Evolutionary conservation across 2,329 filamentous ascomycete genomes (phyloP), one percentile per base, ranked within the genome.

Genomic region (Pseudogymnoascus verrucosus): DNA sequence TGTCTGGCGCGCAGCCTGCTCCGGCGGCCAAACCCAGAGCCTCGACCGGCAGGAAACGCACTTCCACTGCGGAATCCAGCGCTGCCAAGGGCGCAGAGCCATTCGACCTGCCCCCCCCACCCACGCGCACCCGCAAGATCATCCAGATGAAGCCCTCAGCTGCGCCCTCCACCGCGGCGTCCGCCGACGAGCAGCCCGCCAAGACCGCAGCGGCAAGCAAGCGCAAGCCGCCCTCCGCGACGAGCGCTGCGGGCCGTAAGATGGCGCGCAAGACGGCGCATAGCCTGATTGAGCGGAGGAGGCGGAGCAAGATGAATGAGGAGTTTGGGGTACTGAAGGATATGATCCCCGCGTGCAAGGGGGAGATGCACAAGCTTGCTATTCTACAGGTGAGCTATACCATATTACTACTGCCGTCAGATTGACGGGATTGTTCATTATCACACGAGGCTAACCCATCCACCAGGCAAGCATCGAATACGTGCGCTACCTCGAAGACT

Each of bases 241-340:
- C 88, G 5, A 96, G 89, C 69, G 90, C 90, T 1, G 92, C 93
- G 0, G 92, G 92, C n/a, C 84, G 92, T 63, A 98, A 97, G 79
- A 96, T 95, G 69, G 93, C 95, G 5, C 84, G 95, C 68, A 98
- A 97, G 78, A 98, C 93, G 1, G 95, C 95, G 10, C 95, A 99
- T 73, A 97, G 92, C 71, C 78, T 98, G 68, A 99, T 98, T 69
- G 95, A 99, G 78, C 82, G 95, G 54, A 80, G 93, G 64, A 80
- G 95, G 70, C 82, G 95, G 66, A 96, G 91, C 11, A 99, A 98
- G 80, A 99, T 98, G 93, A 98, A 99, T 70, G 93, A 98, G 74
- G 95, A 98, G 77, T 98, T 98, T 78, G 89, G 87, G 1, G 89
- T 96, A 14, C 78, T 98, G 68, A 98, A 98, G 77, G 85, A 89